These are phyloP conservation scores for Casuarina cunninghamiana DNA, from an alignment of 306 rosid genomes.

Conservation along the genomic window DNA sequence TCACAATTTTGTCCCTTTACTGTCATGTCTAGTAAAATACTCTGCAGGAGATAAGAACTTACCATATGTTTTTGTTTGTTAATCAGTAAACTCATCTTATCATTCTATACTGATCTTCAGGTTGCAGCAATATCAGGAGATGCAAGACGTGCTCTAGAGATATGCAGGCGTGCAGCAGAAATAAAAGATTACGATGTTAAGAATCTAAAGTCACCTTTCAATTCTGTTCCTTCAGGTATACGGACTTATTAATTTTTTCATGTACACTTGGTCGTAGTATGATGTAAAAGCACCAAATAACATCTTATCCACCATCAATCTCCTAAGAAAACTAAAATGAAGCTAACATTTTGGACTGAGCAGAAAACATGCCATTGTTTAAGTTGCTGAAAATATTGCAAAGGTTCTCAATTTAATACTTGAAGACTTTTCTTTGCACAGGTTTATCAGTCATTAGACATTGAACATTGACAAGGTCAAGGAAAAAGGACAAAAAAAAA, in stretches of 20 bases:
- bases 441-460: no score
- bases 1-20: conserved; percentile 9
- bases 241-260: conserved; percentile 14
- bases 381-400: no score
- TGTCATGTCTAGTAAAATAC: conserved; percentile 1
- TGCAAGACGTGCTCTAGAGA: conserved; percentile 95
- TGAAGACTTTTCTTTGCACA: no score
- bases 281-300: no score
- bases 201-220: conserved; percentile 43
- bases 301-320: no score
- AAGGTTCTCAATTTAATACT: no score
- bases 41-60: background rate
- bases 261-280: background rate
- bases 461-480: no score
- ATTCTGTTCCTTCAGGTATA: conserved; percentile 51
- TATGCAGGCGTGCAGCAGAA: conserved; percentile 96
- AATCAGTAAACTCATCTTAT: conserved; percentile 20
- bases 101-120: conserved; percentile 42
- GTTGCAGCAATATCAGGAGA: conserved; percentile 98
- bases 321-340: no score
- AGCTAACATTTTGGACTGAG: no score
- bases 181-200: conserved; percentile 70
- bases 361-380: no score
- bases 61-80: conserved; percentile 13
- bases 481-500: no score